Evolutionary conservation across 176 grass and related monocot genomes (phyloP).

Genomic region (Aegilops speltoides): DNA sequence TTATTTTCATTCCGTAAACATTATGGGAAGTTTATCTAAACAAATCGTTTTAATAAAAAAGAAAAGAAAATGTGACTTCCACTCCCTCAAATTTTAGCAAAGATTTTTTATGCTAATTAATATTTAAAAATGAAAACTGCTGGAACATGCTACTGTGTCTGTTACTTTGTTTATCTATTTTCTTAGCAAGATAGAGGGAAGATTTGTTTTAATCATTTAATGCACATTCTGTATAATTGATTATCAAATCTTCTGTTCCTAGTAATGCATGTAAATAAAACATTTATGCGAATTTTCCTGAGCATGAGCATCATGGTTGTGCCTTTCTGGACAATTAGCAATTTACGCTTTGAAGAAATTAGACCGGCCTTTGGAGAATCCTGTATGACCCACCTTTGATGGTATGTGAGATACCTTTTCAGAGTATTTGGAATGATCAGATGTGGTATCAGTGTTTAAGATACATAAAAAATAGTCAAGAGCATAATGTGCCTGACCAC

Average conservation of each 20-base stretch:
- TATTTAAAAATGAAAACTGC: not conserved
- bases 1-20: constrained; percentile 1
- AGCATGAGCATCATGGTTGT: not conserved
- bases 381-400: not conserved
- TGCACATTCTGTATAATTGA: not conserved
- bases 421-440: not conserved
- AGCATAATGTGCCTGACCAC: not conserved
- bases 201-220: not conserved
- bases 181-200: not conserved
- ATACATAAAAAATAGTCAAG: not conserved
- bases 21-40: constrained; percentile 16
- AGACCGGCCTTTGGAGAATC: not conserved
- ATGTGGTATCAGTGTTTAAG: not conserved
- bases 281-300: not conserved
- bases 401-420: not conserved
- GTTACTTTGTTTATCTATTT: not conserved
- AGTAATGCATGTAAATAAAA: not conserved
- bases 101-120: not conserved
- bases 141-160: not conserved
- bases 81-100: not conserved
- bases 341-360: not conserved
- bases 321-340: not conserved
- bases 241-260: constrained; percentile 5
- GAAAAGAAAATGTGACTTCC: not conserved
- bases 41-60: constrained; percentile 7